Evolutionary conservation across 2,329 filamentous ascomycete species (phyloP).

Genomic region (Penicillium sp.): DNA sequence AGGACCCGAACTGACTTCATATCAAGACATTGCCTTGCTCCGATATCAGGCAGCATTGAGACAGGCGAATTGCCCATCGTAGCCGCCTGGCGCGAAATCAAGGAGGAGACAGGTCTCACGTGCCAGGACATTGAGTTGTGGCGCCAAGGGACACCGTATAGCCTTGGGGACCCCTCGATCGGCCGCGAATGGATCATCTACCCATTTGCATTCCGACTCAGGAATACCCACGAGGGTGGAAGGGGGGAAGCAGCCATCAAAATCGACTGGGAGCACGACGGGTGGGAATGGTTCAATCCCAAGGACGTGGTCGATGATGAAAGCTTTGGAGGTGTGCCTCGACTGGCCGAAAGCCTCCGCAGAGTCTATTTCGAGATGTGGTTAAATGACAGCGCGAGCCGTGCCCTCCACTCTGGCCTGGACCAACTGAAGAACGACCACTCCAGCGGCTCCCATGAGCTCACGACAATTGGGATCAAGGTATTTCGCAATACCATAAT

Average conservation of each 20-base stretch:
- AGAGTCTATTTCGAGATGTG: constrained; percentile 56
- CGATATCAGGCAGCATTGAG: constrained; percentile 59
- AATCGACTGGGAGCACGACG: constrained; percentile 59
- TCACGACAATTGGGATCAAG: constrained; percentile 51
- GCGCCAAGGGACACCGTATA: constrained; percentile 54
- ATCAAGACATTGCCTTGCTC: constrained; percentile 51
- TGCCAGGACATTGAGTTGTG: constrained; percentile 45
- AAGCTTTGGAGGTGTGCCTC: constrained; percentile 50
- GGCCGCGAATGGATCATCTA: constrained; percentile 57
- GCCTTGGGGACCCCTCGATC: constrained; percentile 49
- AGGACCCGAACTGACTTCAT: background rate
- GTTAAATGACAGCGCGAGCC: constrained; percentile 43
- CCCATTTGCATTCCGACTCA: constrained; percentile 53
- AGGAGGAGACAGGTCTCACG: constrained; percentile 56
- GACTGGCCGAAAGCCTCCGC: constrained; percentile 52
- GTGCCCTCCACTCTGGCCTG: constrained; percentile 44
- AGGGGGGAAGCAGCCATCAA: constrained; percentile 44
- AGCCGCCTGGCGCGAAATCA: constrained; percentile 58
- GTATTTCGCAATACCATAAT: constrained; percentile 45
- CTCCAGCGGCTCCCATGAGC: constrained; percentile 53
- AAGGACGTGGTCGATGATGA: constrained; percentile 44
- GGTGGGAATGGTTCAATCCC: constrained; percentile 54
- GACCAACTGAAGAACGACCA: constrained; percentile 50
- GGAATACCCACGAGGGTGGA: constrained; percentile 24
- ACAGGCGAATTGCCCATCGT: constrained; percentile 48